Evolutionary conservation across 768 basidiomycete genomes (phyloP), one percentile per base, ranked within the genome.

Genomic region (Termitomyces eurrhizus): DNA sequence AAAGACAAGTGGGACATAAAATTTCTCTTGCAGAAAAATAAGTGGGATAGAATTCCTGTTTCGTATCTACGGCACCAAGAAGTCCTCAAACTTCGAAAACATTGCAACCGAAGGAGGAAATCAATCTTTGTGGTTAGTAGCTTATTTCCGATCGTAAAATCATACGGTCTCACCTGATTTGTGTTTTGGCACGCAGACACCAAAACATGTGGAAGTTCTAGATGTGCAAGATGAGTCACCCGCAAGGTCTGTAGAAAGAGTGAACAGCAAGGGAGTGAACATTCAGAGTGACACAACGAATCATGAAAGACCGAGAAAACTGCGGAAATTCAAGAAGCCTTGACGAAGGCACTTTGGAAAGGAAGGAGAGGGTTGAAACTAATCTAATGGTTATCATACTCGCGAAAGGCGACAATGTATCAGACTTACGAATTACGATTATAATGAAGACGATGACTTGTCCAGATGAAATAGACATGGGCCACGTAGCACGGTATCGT

Each of bases 81-180:
- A 53, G 46, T 60, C 18, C 52, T 60, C 36, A 36, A 48, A 24
- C 52, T 59, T 54, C 45, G 46, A 21, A 7, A 21, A 21, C 29
- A 36, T 29, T 54, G 59, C 45, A 29, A 29, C 14, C 26, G n/a
- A 37, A 21, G 12, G 37, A 60, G 44, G 14, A 12, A 42, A 9
- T 24, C 26, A 5, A 24, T 44, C 32, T 14, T n/a, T 13, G 3
- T 36, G 42, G 59, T 53, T 7, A 60, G 52, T 4, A 49, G 6
- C 18, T 39, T 59, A 12, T 11, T 44, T 42, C 42, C 39, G n/a
- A 21, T 1, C 12, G 18, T 26, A 54, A 41, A 11, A 16, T 42
- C 4, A n/a, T 32, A 33, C 18, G 33, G 33, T 32, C 29, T 55
- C 53, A 44, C 41, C 11, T 21, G 35, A n/a, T 52, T 13, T n/a